These are phyloP conservation scores for Porogramme epimiltina DNA, from an alignment of 1,284 basidiomycete genomes.

Conservation along the genomic window DNA sequence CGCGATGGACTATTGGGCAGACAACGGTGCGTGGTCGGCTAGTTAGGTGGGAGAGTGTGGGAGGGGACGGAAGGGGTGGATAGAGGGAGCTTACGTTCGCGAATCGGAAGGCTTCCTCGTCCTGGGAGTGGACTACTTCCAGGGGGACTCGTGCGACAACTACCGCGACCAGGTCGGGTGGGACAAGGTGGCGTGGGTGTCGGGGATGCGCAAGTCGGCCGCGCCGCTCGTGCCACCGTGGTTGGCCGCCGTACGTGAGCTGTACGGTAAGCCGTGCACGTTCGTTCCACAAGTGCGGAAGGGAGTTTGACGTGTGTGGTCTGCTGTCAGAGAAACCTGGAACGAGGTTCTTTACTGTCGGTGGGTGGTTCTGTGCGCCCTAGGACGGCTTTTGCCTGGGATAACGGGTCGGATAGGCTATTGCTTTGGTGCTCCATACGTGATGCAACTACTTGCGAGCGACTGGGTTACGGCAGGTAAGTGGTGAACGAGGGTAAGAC, in stretches of 20 bases:
- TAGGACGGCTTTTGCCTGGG: not conserved
- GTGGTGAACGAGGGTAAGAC: conserved; percentile 6
- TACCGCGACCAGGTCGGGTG: conserved; percentile 42
- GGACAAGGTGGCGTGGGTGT: conserved; percentile 42
- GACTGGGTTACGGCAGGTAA: conserved; percentile 48
- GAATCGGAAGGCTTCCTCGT: conserved; percentile 47
- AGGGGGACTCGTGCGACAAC: conserved; percentile 48
- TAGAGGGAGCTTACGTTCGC: not conserved
- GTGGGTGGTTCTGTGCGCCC: conserved; percentile 27
- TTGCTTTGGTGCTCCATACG: conserved; percentile 58
- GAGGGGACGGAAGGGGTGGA: not conserved
- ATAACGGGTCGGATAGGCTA: conserved; percentile 40
- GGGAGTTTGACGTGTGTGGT: not conserved
- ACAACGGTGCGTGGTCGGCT: conserved; percentile 40
- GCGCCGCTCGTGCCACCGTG: conserved; percentile 44
- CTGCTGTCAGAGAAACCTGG: conserved; percentile 15
- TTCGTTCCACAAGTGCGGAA: not conserved
- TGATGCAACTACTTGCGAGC: conserved; percentile 44
- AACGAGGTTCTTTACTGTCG: conserved; percentile 39
- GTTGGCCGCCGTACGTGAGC: conserved; percentile 47
- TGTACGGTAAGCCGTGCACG: conserved; percentile 38
- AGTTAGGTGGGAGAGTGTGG: not conserved
- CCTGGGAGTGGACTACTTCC: conserved; percentile 57
- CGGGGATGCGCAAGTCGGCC: conserved; percentile 37
- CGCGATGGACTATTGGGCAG: conserved; percentile 53